A percentile compares a stretch with the other conserved stretches of the same genome.
These are phyloP conservation scores for Candida sp. DNA, from an alignment of 1,139 yeast species.

Conservation along the genomic window DNA sequence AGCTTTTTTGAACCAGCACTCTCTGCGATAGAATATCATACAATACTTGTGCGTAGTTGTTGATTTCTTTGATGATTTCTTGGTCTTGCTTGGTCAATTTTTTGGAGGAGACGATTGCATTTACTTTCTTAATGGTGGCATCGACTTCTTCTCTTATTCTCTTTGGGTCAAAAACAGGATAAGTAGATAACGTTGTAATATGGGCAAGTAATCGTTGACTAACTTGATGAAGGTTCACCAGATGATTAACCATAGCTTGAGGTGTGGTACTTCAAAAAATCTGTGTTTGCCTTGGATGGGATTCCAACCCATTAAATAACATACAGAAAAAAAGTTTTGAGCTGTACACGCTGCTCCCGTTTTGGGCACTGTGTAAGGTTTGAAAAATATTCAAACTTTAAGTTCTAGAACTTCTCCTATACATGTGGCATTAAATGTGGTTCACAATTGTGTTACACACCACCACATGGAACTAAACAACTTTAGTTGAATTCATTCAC, in stretches of 20 bases:
- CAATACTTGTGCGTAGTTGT: slow-evolving; percentile 1
- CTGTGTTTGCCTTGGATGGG: not conserved
- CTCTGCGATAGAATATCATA: slow-evolving; percentile 6
- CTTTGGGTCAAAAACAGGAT: slow-evolving; percentile 17
- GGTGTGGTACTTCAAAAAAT: not conserved
- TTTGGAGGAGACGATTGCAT: not conserved
- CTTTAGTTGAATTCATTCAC: not conserved
- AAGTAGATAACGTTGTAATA: slow-evolving; percentile 18
- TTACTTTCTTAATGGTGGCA: slow-evolving; percentile 2
- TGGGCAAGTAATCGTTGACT: slow-evolving; percentile 12
- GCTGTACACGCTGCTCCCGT: not conserved
- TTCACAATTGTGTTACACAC: not conserved
- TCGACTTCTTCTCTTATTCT: slow-evolving; percentile 13
- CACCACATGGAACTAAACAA: not conserved
- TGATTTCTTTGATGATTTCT: slow-evolving; percentile 3
- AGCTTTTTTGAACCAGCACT: slow-evolving; percentile 3
- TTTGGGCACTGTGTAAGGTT: not conserved
- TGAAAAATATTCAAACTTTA: not conserved
- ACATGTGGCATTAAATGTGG: not conserved
- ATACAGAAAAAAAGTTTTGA: not conserved
- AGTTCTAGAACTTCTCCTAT: not conserved
- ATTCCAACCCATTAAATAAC: not conserved
- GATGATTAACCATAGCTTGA: not conserved
- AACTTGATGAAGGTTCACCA: slow-evolving; percentile 4
- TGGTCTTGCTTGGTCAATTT: slow-evolving; percentile 1